Evolutionary conservation across 352 stramenopile genomes (phyloP), one percentile per base, ranked within the genome.

Genomic region (Phytophthora crassamura): DNA sequence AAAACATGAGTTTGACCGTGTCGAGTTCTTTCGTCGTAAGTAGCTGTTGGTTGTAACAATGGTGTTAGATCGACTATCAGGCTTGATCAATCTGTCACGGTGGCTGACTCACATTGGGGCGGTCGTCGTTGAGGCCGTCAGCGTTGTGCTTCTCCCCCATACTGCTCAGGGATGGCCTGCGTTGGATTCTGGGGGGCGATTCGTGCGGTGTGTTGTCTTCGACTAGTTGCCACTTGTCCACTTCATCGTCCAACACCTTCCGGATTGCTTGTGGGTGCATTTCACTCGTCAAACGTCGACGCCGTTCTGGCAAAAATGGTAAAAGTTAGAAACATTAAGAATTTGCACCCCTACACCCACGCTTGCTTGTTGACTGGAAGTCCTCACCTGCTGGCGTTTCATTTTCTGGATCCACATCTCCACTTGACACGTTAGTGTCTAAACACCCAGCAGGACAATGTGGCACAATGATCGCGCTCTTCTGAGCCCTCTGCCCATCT

Each of bases 1-100:
- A 90, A 45, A 95, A 95, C 32, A 90, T 84, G 2, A 95, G 59
- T 54, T 95, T 95, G 18, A 91, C 70, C 49, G 84, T 89, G 35
- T 95, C 83, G 6, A 95, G 69, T 57, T 95, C 84, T 54, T 82
- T 50, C 11, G 67, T 49, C 5, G 74, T 74, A n/a, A 95, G 78
- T 2, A 75, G 54, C 84, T 91, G 25, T 30, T 30, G 25, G 25
- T 30, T 30, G 25, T 30, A 30, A 30, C 15, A 22, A 28, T 5
- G 18, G 32, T 30, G n/a, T 50, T 18, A 57, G 51, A 22, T 16
- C 8, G 49, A 59, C 28, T n/a, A 58, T 15, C 22, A 69, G 42
- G 16, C 10, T 5, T 39, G 4, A 42, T 12, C 20, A 30, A 50
- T 55, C 3, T n/a, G 25, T 25, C 39, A 22, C n/a, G 25, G 12